phyloP scores from a whole-genome alignment of 2,329 filamentous ascomycete species.

The Pseudopyricularia cyperi region DNA sequence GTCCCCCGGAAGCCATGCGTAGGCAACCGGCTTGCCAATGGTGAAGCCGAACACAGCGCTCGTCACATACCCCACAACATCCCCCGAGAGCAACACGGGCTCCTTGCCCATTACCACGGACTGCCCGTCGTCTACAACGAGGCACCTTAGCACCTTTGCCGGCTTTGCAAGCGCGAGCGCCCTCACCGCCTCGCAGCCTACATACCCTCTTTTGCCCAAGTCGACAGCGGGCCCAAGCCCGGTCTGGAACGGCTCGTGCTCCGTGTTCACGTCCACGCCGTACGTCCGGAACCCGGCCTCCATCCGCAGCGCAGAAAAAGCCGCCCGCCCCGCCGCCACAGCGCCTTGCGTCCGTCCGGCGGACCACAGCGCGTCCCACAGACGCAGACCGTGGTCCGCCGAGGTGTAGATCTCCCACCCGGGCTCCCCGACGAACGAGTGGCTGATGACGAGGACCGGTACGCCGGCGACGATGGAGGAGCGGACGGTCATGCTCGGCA shows the following conservation, averaged over 20 bases:
- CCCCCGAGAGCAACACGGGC: constrained; percentile 37
- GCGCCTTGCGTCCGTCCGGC: constrained; percentile 41
- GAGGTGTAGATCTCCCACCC: constrained; percentile 52
- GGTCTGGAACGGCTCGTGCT: constrained; percentile 47
- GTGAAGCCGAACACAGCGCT: constrained; percentile 49
- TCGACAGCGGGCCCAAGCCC: constrained; percentile 39
- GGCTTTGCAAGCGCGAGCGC: constrained; percentile 26
- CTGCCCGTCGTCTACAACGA: constrained; percentile 40
- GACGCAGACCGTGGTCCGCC: constrained; percentile 40
- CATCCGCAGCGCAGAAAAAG: constrained; percentile 44
- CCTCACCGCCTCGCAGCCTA: constrained; percentile 22
- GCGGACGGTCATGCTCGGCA: constrained; percentile 24
- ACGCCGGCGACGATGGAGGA: constrained; percentile 34
- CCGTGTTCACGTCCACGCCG: constrained; percentile 45
- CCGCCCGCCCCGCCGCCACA: constrained; percentile 42
- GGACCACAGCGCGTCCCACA: constrained; percentile 46
- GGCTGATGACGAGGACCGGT: constrained; percentile 39
- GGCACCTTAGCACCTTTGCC: constrained; percentile 25
- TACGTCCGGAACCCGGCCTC: constrained; percentile 47
- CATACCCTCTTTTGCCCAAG: constrained; percentile 29
- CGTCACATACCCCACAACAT: constrained; percentile 42
- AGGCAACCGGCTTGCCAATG: constrained; percentile 44
- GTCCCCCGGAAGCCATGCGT: constrained; percentile 38
- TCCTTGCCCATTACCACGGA: constrained; percentile 50
- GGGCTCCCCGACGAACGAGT: constrained; percentile 47